Conservation (phyloP, 2,329 filamentous ascomycete species). For the Hypoxylon sp. region DNA sequence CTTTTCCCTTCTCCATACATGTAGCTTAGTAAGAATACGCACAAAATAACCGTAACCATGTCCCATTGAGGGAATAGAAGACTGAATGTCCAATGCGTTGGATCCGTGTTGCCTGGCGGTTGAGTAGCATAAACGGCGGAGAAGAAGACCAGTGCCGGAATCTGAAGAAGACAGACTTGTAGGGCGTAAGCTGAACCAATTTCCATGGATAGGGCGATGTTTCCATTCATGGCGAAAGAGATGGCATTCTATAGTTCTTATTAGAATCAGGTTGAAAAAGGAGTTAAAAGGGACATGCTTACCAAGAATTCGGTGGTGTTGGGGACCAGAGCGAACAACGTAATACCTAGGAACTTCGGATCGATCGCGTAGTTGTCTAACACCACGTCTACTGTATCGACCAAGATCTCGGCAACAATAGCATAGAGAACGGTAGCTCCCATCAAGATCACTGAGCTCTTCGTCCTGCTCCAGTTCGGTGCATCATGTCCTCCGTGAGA, state of each 20-base stretch:
- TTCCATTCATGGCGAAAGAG: conserved; percentile 99
- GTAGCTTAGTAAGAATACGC: conserved; percentile 95
- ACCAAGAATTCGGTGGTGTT: conserved; percentile 98
- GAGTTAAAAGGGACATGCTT: conserved; percentile 56
- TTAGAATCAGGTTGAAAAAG: conserved; percentile 34
- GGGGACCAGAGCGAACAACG: conserved; percentile 94
- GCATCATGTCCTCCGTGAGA: conserved; percentile 88
- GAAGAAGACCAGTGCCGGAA: conserved; percentile 92
- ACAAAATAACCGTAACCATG: conserved; percentile 96
- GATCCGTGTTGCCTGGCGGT: conserved; percentile 59
- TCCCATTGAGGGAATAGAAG: conserved; percentile 99
- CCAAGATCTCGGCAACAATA: conserved; percentile 96
- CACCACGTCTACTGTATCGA: conserved; percentile 97
- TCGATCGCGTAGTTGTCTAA: conserved; percentile 91
- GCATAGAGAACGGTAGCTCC: conserved; percentile 93
- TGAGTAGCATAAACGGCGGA: conserved; percentile 79
- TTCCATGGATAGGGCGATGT: conserved; percentile 98
- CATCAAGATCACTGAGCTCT: conserved; percentile 91
- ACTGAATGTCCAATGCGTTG: conserved; percentile 77
- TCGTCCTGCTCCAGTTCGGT: conserved; percentile 96
- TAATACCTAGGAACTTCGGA: conserved; percentile 97
- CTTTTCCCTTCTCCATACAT: conserved; percentile 99
- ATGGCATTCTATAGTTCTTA: conserved; percentile 82
- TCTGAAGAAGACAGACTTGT: conserved; percentile 95
- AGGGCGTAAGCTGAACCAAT: conserved; percentile 97